Conservation (phyloP, 768 basidiomycete genomes). For the Boletus rubropictus region DNA sequence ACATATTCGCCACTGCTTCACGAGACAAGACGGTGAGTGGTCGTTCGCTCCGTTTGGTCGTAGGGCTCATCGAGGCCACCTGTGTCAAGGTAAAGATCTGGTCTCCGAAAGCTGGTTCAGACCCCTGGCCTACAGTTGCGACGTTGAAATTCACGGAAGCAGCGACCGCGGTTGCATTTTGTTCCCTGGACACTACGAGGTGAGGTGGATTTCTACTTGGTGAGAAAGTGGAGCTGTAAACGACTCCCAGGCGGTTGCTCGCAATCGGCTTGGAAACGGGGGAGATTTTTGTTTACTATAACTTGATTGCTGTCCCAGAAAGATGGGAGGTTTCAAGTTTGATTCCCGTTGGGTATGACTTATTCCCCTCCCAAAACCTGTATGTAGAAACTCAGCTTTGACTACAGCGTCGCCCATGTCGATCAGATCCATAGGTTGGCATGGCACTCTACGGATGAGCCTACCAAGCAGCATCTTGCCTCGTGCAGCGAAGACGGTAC, state of each 20-base stretch:
- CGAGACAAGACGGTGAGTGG: slow-evolving; percentile 82
- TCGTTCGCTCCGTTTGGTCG: background rate
- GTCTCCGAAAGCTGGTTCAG: slow-evolving; percentile 36
- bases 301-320: slow-evolving; percentile 23
- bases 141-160: slow-evolving; percentile 71
- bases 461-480: slow-evolving; percentile 51
- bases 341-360: slow-evolving; percentile 48
- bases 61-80: background rate
- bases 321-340: slow-evolving; percentile 45
- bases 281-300: slow-evolving; percentile 57
- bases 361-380: slow-evolving; percentile 6
- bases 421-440: slow-evolving; percentile 73
- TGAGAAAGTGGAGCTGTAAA: background rate
- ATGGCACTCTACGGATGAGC: slow-evolving; percentile 56
- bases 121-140: slow-evolving; percentile 50
- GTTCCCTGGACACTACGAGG: slow-evolving; percentile 38
- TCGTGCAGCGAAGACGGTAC: slow-evolving; percentile 93
- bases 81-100: slow-evolving; percentile 77
- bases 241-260: slow-evolving; percentile 44
- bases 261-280: slow-evolving; percentile 87
- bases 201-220: slow-evolving; percentile 22
- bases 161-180: slow-evolving; percentile 77
- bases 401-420: slow-evolving; percentile 62
- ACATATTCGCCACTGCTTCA: slow-evolving; percentile 87
- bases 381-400: background rate